Evolutionary conservation across 2,329 filamentous ascomycete genomes (phyloP), one percentile per base, ranked within the genome.

Genomic region (Alternaria sp.): DNA sequence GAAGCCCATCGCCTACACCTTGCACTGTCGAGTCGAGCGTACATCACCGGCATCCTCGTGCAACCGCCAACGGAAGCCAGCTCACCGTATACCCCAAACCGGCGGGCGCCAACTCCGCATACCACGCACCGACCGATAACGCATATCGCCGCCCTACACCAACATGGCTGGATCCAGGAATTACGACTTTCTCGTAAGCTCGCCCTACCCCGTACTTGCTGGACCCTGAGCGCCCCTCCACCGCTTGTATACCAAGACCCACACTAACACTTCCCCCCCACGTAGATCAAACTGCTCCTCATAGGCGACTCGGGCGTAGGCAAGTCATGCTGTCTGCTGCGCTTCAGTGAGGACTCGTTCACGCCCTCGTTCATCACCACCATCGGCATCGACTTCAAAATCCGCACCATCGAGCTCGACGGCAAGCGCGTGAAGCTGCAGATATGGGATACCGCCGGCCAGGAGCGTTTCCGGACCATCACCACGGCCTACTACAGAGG

Each of bases 301-400:
- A 97, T 97, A 81, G 94, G 94, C 81, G 94, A 97, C 85, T 97
- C 93, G 51, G 94, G 94, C 76, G 94, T 97, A 64, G 94, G 94
- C 80, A 97, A 97, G 84, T 97, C 94, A 71, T 97, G 94, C 89
- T 97, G 94, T 82, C 87, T 97, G 80, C 85, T 97, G 78, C 92
- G 94, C 73, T 97, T 97, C 85, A 96, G 93, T 82, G 94, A 97
- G 83, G 94, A 97, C 85, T 96, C 92, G 47, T 97, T 97, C 84
- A 97, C 94, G 54, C 94, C 94, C 43, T 96, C 93, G 72, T 97
- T 97, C 86, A 97, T 97, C 85, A 97, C 94, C 65, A 99, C 95
- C 65, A 99, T 99, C 82, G 95, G 95, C 72, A 98, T 99, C 84
- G 95, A 99, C 84, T 99, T 99, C 86, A 99, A 99, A 87, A 99